These are phyloP conservation scores for Fusarium sp. DNA, from an alignment of 2,329 filamentous ascomycete species.

Conservation along the genomic window DNA sequence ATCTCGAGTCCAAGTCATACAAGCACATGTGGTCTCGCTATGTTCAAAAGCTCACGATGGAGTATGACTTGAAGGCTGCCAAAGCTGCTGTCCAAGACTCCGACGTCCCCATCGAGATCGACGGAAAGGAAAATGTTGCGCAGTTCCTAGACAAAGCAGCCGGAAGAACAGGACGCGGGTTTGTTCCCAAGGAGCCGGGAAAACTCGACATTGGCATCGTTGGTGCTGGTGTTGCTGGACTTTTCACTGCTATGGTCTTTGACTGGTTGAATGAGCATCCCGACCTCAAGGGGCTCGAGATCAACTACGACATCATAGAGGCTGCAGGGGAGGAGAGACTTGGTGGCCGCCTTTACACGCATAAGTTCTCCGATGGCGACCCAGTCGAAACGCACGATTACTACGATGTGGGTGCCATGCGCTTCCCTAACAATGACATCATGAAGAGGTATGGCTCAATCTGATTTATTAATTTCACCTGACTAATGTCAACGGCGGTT, in stretches of 20 bases:
- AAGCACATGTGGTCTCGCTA: conserved; percentile 31
- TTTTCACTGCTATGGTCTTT: conserved; percentile 52
- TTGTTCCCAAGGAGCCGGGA: conserved; percentile 6
- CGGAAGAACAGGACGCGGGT: neutral
- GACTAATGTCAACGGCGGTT: fast-evolving
- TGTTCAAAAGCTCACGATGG: conserved; percentile 13
- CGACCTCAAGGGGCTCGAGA: conserved; percentile 30
- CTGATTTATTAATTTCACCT: neutral
- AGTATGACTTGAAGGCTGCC: conserved; percentile 17
- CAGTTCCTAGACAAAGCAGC: conserved; percentile 5
- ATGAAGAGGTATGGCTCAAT: conserved; percentile 33
- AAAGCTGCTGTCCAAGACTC: neutral
- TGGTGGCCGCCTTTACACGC: conserved; percentile 54
- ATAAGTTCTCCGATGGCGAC: conserved; percentile 43
- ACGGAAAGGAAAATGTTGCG: neutral
- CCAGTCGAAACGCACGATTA: conserved; percentile 27
- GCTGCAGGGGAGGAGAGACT: conserved; percentile 44
- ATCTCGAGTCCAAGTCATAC: conserved; percentile 6
- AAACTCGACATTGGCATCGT: conserved; percentile 50
- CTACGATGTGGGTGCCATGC: conserved; percentile 56
- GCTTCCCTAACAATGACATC: conserved; percentile 51
- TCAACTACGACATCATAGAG: conserved; percentile 55
- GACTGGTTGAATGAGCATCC: conserved; percentile 43
- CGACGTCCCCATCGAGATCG: neutral
- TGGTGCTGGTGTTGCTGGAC: conserved; percentile 52